A percentile compares a stretch with the other conserved stretches of the same genome.
Conservation (phyloP, 768 basidiomycete genomes). For the Pleurotus cornucopiae region DNA sequence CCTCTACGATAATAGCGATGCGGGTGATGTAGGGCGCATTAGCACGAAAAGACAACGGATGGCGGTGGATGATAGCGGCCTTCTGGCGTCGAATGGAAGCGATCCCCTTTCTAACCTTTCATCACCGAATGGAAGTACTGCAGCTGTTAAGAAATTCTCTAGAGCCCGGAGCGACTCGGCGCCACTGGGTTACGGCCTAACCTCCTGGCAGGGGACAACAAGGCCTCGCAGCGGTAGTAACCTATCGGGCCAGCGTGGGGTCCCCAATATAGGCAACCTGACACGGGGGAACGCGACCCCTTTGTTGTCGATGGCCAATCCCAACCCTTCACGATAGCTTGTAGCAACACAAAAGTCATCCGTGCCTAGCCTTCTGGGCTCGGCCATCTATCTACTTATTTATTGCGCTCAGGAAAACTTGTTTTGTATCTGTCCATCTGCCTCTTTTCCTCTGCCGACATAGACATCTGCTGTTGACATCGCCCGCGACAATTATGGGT, state of each 20-base stretch:
- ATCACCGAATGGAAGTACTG: constrained; percentile 17
- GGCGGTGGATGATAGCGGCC: constrained; percentile 25
- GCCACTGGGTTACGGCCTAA: constrained; percentile 52
- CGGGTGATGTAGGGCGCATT: constrained; percentile 14
- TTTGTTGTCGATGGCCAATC: constrained; percentile 25
- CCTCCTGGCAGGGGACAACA: constrained; percentile 20
- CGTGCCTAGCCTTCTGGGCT: neutral
- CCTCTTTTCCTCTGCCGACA: too few species aligned
- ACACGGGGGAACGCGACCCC: constrained; percentile 24
- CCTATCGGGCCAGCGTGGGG: constrained; percentile 27
- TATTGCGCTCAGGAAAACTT: neutral
- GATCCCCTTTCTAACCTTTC: constrained; percentile 31
- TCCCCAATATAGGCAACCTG: constrained; percentile 35
- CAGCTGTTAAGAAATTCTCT: constrained; percentile 34
- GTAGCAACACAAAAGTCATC: neutral
- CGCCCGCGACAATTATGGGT: too few species aligned
- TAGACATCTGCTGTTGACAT: too few species aligned
- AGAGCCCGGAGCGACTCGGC: constrained; percentile 69
- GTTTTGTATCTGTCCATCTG: neutral
- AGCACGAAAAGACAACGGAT: constrained; percentile 51
- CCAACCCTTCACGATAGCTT: constrained; percentile 5
- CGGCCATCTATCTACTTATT: neutral
- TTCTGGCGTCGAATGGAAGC: constrained; percentile 16
- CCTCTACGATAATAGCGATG: constrained; percentile 34
- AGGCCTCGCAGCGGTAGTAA: constrained; percentile 51